Percentiles rank a stretch among this genome's conserved stretches.
phyloP scores from a whole-genome alignment of 768 basidiomycete species.

The Sarcodon sp. region DNA sequence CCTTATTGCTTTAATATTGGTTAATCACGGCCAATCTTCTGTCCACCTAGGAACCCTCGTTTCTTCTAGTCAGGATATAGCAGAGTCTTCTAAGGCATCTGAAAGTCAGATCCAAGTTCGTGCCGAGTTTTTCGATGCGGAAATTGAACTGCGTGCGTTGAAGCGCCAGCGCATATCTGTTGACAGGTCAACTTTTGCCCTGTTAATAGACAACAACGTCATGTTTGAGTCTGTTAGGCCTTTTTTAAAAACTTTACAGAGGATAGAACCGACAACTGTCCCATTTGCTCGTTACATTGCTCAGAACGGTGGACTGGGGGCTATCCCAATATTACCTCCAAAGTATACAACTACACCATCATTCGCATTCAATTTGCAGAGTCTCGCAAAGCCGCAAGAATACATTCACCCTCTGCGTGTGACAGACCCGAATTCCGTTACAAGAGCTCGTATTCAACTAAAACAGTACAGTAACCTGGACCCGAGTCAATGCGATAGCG shows the following conservation, averaged over 20 bases:
- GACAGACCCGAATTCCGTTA: constrained; percentile 27
- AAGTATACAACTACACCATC: constrained; percentile 37
- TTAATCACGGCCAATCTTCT: constrained; percentile 6
- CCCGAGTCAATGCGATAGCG: constrained; percentile 56
- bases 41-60: constrained; percentile 44
- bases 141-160: constrained; percentile 33
- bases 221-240: constrained; percentile 60
- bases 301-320: constrained; percentile 20
- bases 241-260: constrained; percentile 47
- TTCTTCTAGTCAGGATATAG: constrained; percentile 29
- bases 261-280: constrained; percentile 37
- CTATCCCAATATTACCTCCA: constrained; percentile 32
- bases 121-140: constrained; percentile 52
- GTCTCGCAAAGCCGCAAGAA: constrained; percentile 19
- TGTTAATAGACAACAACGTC: constrained; percentile 49
- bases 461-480: constrained; percentile 42
- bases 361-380: constrained; percentile 41
- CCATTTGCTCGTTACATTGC: constrained; percentile 43
- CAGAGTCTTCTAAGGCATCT: constrained; percentile 24
- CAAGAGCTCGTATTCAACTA: constrained; percentile 32
- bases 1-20: constrained; percentile 41
- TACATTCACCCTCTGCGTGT: constrained; percentile 23
- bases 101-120: constrained; percentile 27
- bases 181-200: constrained; percentile 4
- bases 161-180: constrained; percentile 15